Evolutionary conservation across 306 rosid species (phyloP).

Genomic region (Luffa aegyptiaca): DNA sequence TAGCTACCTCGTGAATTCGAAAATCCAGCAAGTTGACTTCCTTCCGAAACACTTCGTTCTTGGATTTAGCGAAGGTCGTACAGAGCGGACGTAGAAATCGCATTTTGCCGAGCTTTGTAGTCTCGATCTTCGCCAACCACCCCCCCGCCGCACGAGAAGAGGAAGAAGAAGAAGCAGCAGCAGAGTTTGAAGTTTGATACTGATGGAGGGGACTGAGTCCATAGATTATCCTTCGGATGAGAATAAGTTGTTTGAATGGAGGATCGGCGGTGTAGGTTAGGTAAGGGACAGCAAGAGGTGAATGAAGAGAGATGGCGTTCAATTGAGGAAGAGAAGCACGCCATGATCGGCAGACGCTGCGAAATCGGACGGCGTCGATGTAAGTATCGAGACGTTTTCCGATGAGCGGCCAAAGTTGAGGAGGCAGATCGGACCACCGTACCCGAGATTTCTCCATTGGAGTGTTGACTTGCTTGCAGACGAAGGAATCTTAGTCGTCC

Average conservation of each 20-base stretch:
- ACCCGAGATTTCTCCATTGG: not conserved
- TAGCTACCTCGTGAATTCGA: constrained; percentile 1
- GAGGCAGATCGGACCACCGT: not conserved
- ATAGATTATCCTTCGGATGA: constrained; percentile 10
- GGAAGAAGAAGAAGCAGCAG: not conserved
- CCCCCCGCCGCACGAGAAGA: not conserved
- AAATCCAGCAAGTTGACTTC: not conserved
- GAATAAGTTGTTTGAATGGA: not conserved
- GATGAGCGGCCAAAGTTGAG: not conserved
- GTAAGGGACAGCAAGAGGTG: constrained; percentile 9
- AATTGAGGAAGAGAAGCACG: not conserved
- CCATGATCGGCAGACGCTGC: not conserved
- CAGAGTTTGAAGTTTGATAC: not conserved
- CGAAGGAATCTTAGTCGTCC: not conserved
- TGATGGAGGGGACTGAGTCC: not conserved
- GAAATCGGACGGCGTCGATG: not conserved
- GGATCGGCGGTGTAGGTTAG: not conserved
- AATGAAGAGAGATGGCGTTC: not conserved
- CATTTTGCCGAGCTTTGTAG: not conserved
- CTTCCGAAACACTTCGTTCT: not conserved
- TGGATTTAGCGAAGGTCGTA: not conserved
- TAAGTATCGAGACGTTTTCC: not conserved
- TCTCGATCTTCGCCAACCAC: constrained; percentile 19
- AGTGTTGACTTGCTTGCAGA: not conserved
- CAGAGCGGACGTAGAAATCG: not conserved